Conservation (phyloP, 2,329 filamentous ascomycete genomes). For the Talaromyces piceae region DNA sequence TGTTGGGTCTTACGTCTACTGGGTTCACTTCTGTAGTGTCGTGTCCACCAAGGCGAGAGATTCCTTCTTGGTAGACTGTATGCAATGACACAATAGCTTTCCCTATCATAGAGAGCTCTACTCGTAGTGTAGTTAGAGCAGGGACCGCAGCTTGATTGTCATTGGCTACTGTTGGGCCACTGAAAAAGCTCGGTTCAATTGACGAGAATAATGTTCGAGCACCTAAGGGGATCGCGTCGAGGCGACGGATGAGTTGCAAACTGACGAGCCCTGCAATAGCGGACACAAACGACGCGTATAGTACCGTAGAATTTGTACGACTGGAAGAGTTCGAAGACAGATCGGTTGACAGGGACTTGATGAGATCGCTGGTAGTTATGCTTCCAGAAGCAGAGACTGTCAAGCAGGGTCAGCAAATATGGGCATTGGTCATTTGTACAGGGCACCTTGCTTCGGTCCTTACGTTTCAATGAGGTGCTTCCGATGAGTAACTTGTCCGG, state of each 20-base stretch:
- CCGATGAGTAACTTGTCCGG: constrained; percentile 25
- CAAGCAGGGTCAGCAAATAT: background rate
- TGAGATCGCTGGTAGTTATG: constrained; percentile 26
- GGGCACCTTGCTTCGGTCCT: constrained; percentile 1
- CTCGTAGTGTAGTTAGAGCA: constrained; percentile 29
- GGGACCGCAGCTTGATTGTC: constrained; percentile 20
- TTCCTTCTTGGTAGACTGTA: constrained; percentile 29
- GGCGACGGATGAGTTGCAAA: constrained; percentile 28
- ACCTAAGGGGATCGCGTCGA: constrained; percentile 33
- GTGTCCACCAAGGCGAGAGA: constrained; percentile 24
- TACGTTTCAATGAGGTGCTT: constrained; percentile 28
- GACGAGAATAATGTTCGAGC: constrained; percentile 33
- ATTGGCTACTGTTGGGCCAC: constrained; percentile 20
- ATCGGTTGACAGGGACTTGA: constrained; percentile 29
- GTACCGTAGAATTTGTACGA: constrained; percentile 24
- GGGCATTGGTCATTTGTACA: too few species aligned
- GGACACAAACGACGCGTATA: constrained; percentile 35
- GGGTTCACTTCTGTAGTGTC: constrained; percentile 14
- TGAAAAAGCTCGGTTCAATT: constrained; percentile 25
- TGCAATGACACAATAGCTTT: constrained; percentile 31
- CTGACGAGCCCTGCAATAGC: constrained; percentile 31
- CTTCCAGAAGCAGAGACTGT: constrained; percentile 30
- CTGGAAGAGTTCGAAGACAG: constrained; percentile 17
- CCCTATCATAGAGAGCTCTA: constrained; percentile 30
- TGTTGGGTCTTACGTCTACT: constrained; percentile 17